phyloP scores from a whole-genome alignment of 805 yeast genomes.

The Barnettozyma botsteinii region DNA sequence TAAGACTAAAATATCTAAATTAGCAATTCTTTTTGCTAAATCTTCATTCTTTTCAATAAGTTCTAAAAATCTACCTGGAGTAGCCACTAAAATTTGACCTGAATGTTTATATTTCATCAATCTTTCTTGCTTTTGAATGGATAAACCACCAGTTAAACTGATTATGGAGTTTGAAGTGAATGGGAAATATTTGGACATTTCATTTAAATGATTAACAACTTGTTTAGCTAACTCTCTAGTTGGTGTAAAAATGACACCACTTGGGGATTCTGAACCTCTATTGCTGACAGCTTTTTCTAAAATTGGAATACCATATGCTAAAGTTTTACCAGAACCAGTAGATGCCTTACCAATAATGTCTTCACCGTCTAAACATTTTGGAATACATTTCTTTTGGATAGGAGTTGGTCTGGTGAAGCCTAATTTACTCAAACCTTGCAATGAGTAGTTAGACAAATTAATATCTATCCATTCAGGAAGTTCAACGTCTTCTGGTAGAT shows the following conservation, averaged over 20 bases:
- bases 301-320: constrained; percentile 93
- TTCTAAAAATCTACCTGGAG: constrained; percentile 92
- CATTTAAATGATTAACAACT: constrained; percentile 72
- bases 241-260: constrained; percentile 85
- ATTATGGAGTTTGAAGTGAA: constrained; percentile 53
- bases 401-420: constrained; percentile 73
- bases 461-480: constrained; percentile 57
- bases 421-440: constrained; percentile 54
- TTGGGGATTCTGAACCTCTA: constrained; percentile 37
- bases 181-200: constrained; percentile 46
- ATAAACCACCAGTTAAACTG: constrained; percentile 88
- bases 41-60: constrained; percentile 56
- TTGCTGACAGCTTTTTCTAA: constrained; percentile 52
- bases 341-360: constrained; percentile 95
- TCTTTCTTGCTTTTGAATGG: constrained; percentile 90
- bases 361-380: constrained; percentile 61
- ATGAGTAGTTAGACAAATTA: constrained; percentile 45
- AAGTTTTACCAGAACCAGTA: constrained; percentile 96
- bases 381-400: constrained; percentile 73
- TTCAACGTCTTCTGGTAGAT: constrained; percentile 32
- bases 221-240: constrained; percentile 96
- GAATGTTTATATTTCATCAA: constrained; percentile 61
- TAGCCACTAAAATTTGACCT: constrained; percentile 74
- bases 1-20: constrained; percentile 52
- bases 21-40: constrained; percentile 35